A percentile compares a stretch with the other conserved stretches of the same genome.
These are phyloP conservation scores for Monosporascus sp. DNA, from an alignment of 2,329 filamentous ascomycete species.

Conservation along the genomic window DNA sequence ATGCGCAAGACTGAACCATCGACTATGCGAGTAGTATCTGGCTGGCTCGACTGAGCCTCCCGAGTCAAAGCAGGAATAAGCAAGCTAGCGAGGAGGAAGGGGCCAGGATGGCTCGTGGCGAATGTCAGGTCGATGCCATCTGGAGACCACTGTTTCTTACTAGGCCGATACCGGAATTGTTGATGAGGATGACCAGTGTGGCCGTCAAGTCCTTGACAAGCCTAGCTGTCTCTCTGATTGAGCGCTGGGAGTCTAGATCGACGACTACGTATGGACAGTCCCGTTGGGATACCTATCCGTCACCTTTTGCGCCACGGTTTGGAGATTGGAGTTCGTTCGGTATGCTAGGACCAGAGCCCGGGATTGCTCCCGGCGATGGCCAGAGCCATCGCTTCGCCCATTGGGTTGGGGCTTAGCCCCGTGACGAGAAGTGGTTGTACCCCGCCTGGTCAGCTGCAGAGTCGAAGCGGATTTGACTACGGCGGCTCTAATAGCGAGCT, in stretches of 20 bases:
- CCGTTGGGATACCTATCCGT: constrained; percentile 3
- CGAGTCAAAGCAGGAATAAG: constrained; percentile 28
- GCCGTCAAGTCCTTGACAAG: constrained; percentile 22
- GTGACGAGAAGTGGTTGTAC: too few relatives aligned
- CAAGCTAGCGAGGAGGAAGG: constrained; percentile 34
- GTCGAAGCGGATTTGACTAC: background rate
- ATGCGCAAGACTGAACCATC: constrained; percentile 11
- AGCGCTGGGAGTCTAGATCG: constrained; percentile 27
- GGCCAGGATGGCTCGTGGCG: constrained; percentile 32
- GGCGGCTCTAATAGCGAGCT: background rate
- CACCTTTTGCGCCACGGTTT: constrained; percentile 21
- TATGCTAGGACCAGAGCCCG: constrained; percentile 33
- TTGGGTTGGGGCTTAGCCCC: constrained; percentile 25
- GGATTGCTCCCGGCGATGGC: constrained; percentile 30
- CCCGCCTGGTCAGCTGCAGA: too few relatives aligned
- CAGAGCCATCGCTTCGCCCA: constrained; percentile 31
- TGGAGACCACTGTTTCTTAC: constrained; percentile 13
- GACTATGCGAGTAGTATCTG: constrained; percentile 8
- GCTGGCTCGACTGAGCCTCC: constrained; percentile 4
- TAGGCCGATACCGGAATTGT: constrained; percentile 36
- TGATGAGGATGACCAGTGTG: constrained; percentile 35
- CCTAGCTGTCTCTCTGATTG: constrained; percentile 26
- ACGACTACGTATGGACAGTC: constrained; percentile 22
- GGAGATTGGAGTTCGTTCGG: constrained; percentile 28
- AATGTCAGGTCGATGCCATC: constrained; percentile 35